A percentile compares a stretch with the other conserved stretches of the same genome.
phyloP scores from a whole-genome alignment of 257 asterid genomes.

The Penstemon barbatus region DNA sequence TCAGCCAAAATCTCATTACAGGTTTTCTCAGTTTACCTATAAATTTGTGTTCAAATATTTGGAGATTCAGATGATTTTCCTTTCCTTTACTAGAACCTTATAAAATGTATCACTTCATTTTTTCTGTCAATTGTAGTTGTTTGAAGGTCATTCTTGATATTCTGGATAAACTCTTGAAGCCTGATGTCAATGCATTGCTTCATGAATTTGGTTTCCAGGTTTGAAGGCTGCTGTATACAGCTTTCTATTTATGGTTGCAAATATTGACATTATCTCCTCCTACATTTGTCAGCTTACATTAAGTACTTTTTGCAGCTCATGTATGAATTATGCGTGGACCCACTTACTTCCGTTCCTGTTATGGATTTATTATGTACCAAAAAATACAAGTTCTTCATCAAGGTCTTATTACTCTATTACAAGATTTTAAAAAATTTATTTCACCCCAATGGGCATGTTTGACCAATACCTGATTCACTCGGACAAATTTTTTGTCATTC shows the following conservation, averaged over 20 bases:
- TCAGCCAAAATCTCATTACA: constrained; percentile 91
- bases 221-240: constrained; percentile 13
- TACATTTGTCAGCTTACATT: constrained; percentile 31
- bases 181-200: constrained; percentile 82
- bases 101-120: neutral
- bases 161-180: constrained; percentile 75
- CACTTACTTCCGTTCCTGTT: constrained; percentile 74
- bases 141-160: constrained; percentile 92
- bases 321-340: constrained; percentile 81
- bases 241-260: constrained; percentile 22
- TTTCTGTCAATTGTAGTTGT: constrained; percentile 57
- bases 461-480: constrained; percentile 23
- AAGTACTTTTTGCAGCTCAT: constrained; percentile 65
- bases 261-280: constrained; percentile 21
- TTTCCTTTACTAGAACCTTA: constrained; percentile 18
- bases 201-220: constrained; percentile 98
- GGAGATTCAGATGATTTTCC: constrained; percentile 26
- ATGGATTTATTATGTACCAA: constrained; percentile 78
- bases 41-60: constrained; percentile 9
- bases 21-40: constrained; percentile 41
- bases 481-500: constrained; percentile 28
- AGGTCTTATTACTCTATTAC: constrained; percentile 44
- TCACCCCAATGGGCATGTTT: constrained; percentile 8
- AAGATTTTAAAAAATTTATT: constrained; percentile 8
- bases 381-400: constrained; percentile 81